Base-by-base conservation (phyloP, 2,329 filamentous ascomycete species). In the Stemphylium vesicarium region DNA sequence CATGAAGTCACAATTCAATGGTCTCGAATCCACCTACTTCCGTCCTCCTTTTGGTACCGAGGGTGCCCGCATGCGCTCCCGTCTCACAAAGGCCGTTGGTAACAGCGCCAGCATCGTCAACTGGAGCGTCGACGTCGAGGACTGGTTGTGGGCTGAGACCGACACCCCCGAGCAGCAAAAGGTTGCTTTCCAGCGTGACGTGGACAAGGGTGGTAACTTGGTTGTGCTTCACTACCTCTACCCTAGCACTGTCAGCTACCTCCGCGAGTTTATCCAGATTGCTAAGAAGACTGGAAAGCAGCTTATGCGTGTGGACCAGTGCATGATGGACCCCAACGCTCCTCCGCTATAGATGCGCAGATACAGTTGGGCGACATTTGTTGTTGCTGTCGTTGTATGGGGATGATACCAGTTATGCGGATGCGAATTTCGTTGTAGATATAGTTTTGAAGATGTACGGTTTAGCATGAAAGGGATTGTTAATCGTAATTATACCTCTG, bases 151-250 rank as follows among this genome's bases (percentile, higher is more conserved):
- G 85, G 87, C 85, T 1, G 75, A 82, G 68, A 82, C 80, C 0
- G 66, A 75, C 38, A 89, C 86, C 3, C 87, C 87, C 0, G 84
- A 88, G 76, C 85, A 86, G 65, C 88, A 90, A 74, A 75, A 88
- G 12, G 84, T 84, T 3, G 85, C 86, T 11, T 90, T 90, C 75
- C 80, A 84, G 68, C 79, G 83, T 3, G 85, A 88, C 67, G 80
- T 90, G 2, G 77, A 79, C 20, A 84, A 82, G 64, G 87, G 87
- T 1, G 87, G 87, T 1, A 81, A 82, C 59, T 75, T 90, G 44
- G 85, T 88, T 0, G 88, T 90, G 11, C 84, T 89, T 81, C 88
- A 90, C 73, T 90, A 88, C 71, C 74, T 89, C 32, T 87, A 86
- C 69, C 80, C 84, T 38, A 82, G 79, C 40, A 90, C 88, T 0